Evolutionary conservation across 176 grass and related monocot species (phyloP).

Genomic region (Elymus sibiricus): DNA sequence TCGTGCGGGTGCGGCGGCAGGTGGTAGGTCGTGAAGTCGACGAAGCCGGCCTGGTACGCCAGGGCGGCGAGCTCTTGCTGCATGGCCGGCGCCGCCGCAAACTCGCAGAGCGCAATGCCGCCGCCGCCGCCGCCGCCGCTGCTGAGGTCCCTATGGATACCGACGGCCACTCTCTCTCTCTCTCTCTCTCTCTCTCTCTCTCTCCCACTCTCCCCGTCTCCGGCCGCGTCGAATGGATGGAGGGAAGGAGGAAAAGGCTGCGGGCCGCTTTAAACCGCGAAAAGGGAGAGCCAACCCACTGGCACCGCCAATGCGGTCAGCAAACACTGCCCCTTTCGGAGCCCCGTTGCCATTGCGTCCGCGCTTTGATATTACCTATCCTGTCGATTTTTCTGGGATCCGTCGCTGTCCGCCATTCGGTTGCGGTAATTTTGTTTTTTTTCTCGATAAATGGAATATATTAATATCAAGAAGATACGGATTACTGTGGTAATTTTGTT

Average conservation of each 20-base stretch:
- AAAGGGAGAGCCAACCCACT: neutral
- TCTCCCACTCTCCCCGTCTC: too few relatives aligned
- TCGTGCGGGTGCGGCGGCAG: slow-evolving; percentile 2
- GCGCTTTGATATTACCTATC: neutral
- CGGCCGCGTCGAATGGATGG: neutral
- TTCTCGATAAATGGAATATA: too few relatives aligned
- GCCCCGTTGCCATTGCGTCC: slow-evolving; percentile 28
- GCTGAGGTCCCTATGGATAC: too few relatives aligned
- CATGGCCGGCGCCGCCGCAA: slow-evolving; percentile 20
- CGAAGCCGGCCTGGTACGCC: neutral
- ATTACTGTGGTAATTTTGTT: slow-evolving; percentile 10
- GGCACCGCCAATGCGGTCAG: slow-evolving; percentile 13
- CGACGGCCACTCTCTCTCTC: neutral
- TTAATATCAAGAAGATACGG: too few relatives aligned
- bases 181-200: too few relatives aligned
- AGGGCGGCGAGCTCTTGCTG: slow-evolving; percentile 17
- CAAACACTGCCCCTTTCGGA: neutral
- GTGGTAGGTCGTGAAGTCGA: neutral
- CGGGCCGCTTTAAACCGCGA: slow-evolving; percentile 28
- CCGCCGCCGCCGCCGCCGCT: too few relatives aligned
- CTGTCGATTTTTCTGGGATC: neutral
- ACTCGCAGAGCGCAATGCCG: neutral
- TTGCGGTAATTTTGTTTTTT: slow-evolving; percentile 9
- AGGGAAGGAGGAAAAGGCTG: neutral
- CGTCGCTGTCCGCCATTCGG: neutral